A percentile compares a stretch with the other conserved stretches of the same genome.
Conservation (phyloP, 2,329 filamentous ascomycete species). For the Aschersonia sp. region DNA sequence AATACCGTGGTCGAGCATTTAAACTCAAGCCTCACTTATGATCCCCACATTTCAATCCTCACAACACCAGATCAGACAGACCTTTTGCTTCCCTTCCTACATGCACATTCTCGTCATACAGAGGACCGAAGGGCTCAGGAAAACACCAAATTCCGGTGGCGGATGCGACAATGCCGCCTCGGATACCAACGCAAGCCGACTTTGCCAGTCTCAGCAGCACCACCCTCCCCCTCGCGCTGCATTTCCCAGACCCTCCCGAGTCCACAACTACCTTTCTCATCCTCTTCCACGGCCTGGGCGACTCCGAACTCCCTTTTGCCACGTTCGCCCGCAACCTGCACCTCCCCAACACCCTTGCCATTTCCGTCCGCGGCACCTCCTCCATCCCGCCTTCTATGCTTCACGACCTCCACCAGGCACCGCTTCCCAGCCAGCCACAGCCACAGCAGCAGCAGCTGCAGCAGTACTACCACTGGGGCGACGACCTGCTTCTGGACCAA, state of each 20-base stretch:
- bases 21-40: background rate
- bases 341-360: conserved; percentile 62
- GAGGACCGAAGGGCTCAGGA: background rate
- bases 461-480: conserved; percentile 45
- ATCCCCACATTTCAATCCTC: background rate
- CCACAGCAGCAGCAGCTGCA: too few species aligned
- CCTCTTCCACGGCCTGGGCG: conserved; percentile 74
- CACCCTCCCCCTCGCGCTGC: conserved; percentile 27
- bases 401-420: background rate
- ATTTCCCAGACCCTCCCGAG: conserved; percentile 38
- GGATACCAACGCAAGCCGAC: conserved; percentile 35
- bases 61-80: background rate
- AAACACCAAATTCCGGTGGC: background rate
- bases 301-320: conserved; percentile 54
- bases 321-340: conserved; percentile 52
- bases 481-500: conserved; percentile 42
- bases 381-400: conserved; percentile 54
- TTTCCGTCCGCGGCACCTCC: conserved; percentile 58
- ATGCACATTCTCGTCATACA: background rate
- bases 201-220: conserved; percentile 27
- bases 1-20: background rate
- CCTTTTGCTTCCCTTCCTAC: background rate
- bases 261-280: conserved; percentile 61
- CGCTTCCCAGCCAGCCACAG: too few species aligned
- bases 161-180: conserved; percentile 23